phyloP scores from a whole-genome alignment of 2,329 filamentous ascomycete species.

The Plectosphaerella cucumerina region DNA sequence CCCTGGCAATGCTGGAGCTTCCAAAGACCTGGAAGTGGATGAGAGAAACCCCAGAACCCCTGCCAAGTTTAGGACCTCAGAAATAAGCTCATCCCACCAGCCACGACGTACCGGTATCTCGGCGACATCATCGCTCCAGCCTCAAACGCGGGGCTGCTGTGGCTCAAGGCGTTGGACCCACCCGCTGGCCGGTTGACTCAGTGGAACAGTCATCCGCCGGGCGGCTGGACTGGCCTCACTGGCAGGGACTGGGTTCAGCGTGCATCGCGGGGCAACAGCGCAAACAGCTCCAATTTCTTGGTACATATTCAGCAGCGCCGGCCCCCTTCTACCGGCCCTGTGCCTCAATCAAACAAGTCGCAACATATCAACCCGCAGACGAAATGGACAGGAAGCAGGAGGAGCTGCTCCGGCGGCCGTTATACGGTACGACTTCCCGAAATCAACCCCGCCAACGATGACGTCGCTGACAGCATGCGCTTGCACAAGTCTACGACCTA shows the following conservation, averaged over 20 bases:
- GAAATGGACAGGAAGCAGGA: conserved; percentile 37
- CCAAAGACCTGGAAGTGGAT: not conserved
- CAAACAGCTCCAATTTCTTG: not conserved
- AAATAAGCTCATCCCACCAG: not conserved
- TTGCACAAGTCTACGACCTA: conserved; percentile 70
- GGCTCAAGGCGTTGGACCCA: not conserved
- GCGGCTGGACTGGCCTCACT: too few relatives aligned
- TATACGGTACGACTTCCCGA: conserved; percentile 37
- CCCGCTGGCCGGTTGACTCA: conserved; percentile 2
- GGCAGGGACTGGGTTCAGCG: too few relatives aligned
- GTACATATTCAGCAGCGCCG: not conserved
- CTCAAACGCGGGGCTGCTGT: not conserved
- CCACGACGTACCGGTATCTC: not conserved
- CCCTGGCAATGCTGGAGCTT: not conserved
- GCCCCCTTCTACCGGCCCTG: not conserved
- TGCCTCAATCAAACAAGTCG: not conserved
- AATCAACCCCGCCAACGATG: conserved; percentile 5
- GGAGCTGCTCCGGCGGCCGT: conserved; percentile 44
- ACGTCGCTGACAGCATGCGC: conserved; percentile 16
- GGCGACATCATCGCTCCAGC: not conserved
- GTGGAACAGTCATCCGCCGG: not conserved
- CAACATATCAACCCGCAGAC: not conserved
- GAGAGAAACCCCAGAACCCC: too few relatives aligned
- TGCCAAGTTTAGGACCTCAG: not conserved
- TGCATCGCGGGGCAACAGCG: too few relatives aligned